Conservation (phyloP, 2,329 filamentous ascomycete genomes). For the Sporothrix humicola region DNA sequence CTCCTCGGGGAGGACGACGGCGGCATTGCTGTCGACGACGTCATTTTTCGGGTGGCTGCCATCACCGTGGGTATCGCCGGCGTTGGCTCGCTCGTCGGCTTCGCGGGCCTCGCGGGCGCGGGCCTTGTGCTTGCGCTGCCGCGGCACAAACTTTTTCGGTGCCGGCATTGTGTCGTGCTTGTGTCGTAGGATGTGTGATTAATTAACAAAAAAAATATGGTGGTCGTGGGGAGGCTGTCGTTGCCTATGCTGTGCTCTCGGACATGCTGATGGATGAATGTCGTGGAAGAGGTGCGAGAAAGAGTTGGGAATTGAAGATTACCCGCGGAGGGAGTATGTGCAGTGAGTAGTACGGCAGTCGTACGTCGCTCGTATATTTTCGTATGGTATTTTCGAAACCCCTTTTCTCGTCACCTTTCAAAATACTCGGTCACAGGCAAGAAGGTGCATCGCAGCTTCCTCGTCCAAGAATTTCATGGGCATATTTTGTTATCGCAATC, state of each 20-base stretch:
- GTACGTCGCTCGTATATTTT: not conserved
- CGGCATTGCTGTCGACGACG: conserved; percentile 57
- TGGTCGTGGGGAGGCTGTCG: not conserved
- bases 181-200: not conserved
- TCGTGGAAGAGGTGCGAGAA: not conserved
- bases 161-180: conserved; percentile 28
- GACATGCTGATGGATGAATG: not conserved
- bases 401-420: too few relatives aligned
- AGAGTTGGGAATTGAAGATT: too few relatives aligned
- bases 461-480: not conserved
- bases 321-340: not conserved
- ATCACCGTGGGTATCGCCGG: not conserved
- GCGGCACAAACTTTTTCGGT: conserved; percentile 60
- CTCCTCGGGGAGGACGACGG: conserved; percentile 56
- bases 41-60: not conserved
- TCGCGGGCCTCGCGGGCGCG: conserved; percentile 63
- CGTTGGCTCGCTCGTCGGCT: conserved; percentile 47
- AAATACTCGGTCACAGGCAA: not conserved
- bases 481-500: conserved; percentile 26
- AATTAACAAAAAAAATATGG: too few relatives aligned
- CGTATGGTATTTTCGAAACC: too few relatives aligned
- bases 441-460: not conserved
- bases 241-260: conserved; percentile 6
- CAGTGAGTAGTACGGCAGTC: too few relatives aligned
- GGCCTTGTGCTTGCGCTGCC: conserved; percentile 71